These are phyloP conservation scores for Syzygium grande DNA, from an alignment of 345 rosid species.

Conservation along the genomic window DNA sequence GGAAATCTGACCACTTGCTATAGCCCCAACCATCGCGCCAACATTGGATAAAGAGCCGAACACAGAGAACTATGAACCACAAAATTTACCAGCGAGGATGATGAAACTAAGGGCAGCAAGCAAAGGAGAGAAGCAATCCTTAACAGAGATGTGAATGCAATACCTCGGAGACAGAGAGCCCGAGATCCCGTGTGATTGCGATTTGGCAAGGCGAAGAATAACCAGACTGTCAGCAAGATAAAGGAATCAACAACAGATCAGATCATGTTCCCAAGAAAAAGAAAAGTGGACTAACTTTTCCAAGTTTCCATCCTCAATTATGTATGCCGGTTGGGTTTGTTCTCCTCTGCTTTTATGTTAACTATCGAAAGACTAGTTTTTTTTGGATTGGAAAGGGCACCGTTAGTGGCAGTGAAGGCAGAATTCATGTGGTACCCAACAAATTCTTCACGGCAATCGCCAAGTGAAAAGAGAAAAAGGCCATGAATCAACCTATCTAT, in stretches of 20 bases:
- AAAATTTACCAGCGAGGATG: slow-evolving; percentile 4
- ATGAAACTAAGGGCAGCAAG: not conserved
- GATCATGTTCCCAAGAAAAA: not conserved
- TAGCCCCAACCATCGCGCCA: slow-evolving; percentile 99
- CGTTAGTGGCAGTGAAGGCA: not conserved
- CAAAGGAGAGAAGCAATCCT: not conserved
- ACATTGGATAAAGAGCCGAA: slow-evolving; percentile 94
- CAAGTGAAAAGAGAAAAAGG: not conserved
- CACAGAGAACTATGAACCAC: slow-evolving; percentile 51
- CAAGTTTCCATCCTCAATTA: not conserved
- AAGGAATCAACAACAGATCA: not conserved
- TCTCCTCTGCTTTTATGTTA: not conserved
- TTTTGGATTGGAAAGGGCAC: too few relatives aligned
- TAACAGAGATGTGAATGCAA: not conserved
- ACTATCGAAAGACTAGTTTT: not conserved
- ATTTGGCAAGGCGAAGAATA: slow-evolving; percentile 90
- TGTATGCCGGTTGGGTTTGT: not conserved
- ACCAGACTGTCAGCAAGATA: slow-evolving; percentile 41
- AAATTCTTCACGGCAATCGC: not conserved
- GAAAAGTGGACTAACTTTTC: not conserved
- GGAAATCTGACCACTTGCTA: slow-evolving; percentile 92
- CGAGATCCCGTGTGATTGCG: slow-evolving; percentile 65
- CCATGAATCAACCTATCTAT: not conserved
- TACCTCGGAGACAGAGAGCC: slow-evolving; percentile 71
- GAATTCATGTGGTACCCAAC: not conserved